Evolutionary conservation across 352 stramenopile genomes (phyloP), one percentile per base, ranked within the genome.

Genomic region (Globisporangium ultimum): DNA sequence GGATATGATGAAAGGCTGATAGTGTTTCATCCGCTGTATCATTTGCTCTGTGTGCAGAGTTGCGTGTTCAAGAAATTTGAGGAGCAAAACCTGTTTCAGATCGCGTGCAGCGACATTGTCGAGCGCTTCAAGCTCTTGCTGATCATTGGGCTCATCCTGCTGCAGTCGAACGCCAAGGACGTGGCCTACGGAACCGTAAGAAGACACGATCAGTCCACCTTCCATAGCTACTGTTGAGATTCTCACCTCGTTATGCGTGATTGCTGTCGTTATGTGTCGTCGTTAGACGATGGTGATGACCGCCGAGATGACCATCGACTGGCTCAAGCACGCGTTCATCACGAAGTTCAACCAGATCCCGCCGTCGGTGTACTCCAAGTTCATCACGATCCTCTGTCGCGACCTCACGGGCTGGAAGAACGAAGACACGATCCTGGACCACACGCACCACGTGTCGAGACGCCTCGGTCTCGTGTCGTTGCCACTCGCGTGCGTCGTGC

Each of bases 321-420:
- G 95, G 93, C 91, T 99, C 58, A 99, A 99, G 75, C 97, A 99
- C 72, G 92, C 91, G 5, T 99, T 99, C 74, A 99, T 99, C 64
- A 98, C 93, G 51, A 99, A 99, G 63, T 99, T 99, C 76, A 99
- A 99, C 69, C 85, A 93, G 46, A 93, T 99, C 48, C 82, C 95
- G 38, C 93, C 94, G 36, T 79, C 67, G 3, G 83, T 98, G 28
- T 99, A 99, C 71, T 89, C 83, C 53, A 97, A 98, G 67, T 98
- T 98, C 71, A 86, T 89, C 56, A 95, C 96, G 14, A 88, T 98
- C 38, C 76, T 99, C 13, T 96, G 93, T 13, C 88, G 89, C 13
- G 97, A 99, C 64, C 75, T 98, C 43, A 97, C 94, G 9, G 93
- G 89, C n/a, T 97, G 96, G 80, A 91, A 93, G 24, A 95, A 87